Evolutionary conservation across 768 basidiomycete genomes (phyloP), one percentile per base, ranked within the genome.

Genomic region (Clavaria fumosa): DNA sequence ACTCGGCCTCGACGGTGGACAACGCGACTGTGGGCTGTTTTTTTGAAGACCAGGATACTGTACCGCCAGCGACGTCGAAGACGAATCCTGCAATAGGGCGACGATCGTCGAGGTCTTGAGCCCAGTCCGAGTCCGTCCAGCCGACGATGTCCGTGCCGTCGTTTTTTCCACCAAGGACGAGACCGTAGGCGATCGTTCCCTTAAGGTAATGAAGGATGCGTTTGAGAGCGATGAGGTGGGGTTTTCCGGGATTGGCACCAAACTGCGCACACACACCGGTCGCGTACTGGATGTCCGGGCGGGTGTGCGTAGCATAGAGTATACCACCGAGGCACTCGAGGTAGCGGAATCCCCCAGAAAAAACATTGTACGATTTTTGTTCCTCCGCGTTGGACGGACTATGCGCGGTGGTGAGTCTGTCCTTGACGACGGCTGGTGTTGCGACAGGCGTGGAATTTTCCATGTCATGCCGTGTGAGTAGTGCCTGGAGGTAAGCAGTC

Each of bases 1-100:
- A 68, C 50, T 69, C 66, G 0, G 63, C 59, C 43, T 70, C 62
- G 3, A 52, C 53, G 0, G 58, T 63, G 0, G 63, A 69, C 0
- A 53, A 44, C 0, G 67, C 47, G 17, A 66, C 51, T 1, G 53
- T 52, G 1, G 41, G 31, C 46, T 72, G 69, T 33, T 58, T 52
- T 33, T 56, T 52, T 0, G 59, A 57, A 18, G 47, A 47, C 67
- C 69, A 72, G 3, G 52, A 44, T 4, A 70, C 48, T 2, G 58
- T 47, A 4, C 56, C 62, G 0, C 59, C 56, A 17, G 46, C 47
- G 26, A 60, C 35, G 6, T 51, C 31, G 41, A 55, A 61, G 0
- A 47, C 43, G 39, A 57, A 60, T 1, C 65, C 62, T 1, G 55
- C 53, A 7, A 53, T 50, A 2, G 55, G 51, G 11, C 44, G 23